A percentile compares a stretch with the other conserved stretches of the same genome.
Conservation (phyloP, 2,329 filamentous ascomycete genomes). For the Fusarium camptoceras region DNA sequence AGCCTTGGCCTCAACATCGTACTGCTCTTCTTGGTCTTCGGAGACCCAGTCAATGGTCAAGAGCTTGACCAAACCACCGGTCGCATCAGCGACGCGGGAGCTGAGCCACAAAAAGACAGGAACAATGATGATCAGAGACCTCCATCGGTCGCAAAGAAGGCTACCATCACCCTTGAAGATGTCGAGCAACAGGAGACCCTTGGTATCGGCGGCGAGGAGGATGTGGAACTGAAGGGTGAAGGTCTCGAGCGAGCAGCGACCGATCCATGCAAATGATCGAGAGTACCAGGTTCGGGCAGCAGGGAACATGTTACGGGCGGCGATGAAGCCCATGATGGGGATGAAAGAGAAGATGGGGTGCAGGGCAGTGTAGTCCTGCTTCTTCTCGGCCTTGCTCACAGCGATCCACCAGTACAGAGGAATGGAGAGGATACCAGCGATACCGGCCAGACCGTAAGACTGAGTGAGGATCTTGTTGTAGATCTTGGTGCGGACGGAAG, state of each 20-base stretch:
- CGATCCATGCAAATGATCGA: slow-evolving; percentile 63
- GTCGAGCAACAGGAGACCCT: slow-evolving; percentile 53
- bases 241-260: slow-evolving; percentile 67
- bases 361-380: slow-evolving; percentile 58
- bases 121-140: slow-evolving; percentile 42
- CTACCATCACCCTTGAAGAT: slow-evolving; percentile 36
- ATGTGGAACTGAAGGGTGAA: slow-evolving; percentile 71
- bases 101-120: slow-evolving; percentile 47
- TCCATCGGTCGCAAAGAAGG: slow-evolving; percentile 43
- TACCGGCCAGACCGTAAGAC: slow-evolving; percentile 33
- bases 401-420: slow-evolving; percentile 51
- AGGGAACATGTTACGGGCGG: slow-evolving; percentile 60
- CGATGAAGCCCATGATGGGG: slow-evolving; percentile 64
- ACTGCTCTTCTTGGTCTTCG: slow-evolving; percentile 14
- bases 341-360: slow-evolving; percentile 66
- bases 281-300: slow-evolving; percentile 46
- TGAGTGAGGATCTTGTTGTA: slow-evolving; percentile 40
- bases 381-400: slow-evolving; percentile 36
- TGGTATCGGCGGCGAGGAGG: slow-evolving; percentile 69
- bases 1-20: slow-evolving; percentile 35
- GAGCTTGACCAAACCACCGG: slow-evolving; percentile 37
- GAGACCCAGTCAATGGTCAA: slow-evolving; percentile 30
- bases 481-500: slow-evolving; percentile 29
- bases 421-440: slow-evolving; percentile 35
- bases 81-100: slow-evolving; percentile 33